Evolutionary conservation across 2,329 filamentous ascomycete genomes (phyloP), one percentile per base, ranked within the genome.

Genomic region (Cladosporium sp.): DNA sequence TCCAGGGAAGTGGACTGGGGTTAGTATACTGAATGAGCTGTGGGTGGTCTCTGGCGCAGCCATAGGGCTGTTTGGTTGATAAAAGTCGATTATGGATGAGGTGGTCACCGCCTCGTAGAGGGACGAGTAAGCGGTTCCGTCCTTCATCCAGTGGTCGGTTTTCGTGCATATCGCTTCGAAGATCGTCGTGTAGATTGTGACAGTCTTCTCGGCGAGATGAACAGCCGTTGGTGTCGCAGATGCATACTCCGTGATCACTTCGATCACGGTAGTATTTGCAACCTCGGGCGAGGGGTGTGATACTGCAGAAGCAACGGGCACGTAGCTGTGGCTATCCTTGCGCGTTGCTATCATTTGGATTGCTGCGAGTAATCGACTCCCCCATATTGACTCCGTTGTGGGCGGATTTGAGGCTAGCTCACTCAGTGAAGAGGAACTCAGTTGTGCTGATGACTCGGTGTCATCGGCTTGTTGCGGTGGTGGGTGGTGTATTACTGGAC

Each of bases 361-460:
- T 47, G 42, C 52, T 56, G 52, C 52, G 34, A 56, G 25, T 15
- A 56, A 56, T 56, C 52, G 52, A 47, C 12, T 20, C 52, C 52
- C 52, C 52, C 52, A 56, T 38, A 15, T 56, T 56, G 52, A 56
- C 52, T 56, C 52, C 52, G 52, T 56, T 49, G 52, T 47, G 42
- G 52, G 52, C 52, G 52, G 52, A 56, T 56, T 56, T 56, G 52
- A 56, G 52, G 52, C 52, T 56, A 42, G 52, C 52, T 56, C 52
- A 56, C 52, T 56, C 52, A 56, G 52, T 56, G 52, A 56, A 56
- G 52, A 56, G 52, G 52, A 56, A 56, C 52, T 49, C 42, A 39
- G 17, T 5, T n/a, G 42, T 34, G 39, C 52, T 36, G 42, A 56
- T 49, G 42, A 47, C 30, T 47, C 17, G 19, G 34, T n/a, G 52